Evolutionary conservation across 2,329 filamentous ascomycete species (phyloP).

Genomic region (Ascochyta viciae-villosae): DNA sequence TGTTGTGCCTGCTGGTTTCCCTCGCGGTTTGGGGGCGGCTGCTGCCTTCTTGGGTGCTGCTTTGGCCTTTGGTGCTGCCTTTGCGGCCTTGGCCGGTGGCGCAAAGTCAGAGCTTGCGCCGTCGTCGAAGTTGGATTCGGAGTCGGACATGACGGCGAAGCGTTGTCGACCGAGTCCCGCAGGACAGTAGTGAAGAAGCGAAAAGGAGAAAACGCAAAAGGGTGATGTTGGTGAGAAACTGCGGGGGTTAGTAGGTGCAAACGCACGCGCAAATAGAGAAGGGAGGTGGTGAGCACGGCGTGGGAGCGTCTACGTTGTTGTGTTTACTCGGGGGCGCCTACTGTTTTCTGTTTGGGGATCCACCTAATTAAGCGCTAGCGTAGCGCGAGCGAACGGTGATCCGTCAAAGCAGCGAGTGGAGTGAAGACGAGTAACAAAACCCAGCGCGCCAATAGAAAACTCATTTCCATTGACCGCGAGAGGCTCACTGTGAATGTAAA

Average conservation of each 20-base stretch:
- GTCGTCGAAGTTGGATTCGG: constrained; percentile 52
- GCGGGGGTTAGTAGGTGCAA: constrained; percentile 6
- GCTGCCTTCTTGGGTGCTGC: constrained; percentile 47
- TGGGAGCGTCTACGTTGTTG: constrained; percentile 10
- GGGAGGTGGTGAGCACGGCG: constrained; percentile 5
- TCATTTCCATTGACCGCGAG: too few species aligned
- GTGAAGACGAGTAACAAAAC: background rate
- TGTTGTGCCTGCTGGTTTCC: constrained; percentile 36
- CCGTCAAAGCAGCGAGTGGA: constrained; percentile 1
- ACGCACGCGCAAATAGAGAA: constrained; percentile 12
- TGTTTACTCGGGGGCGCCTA: constrained; percentile 16
- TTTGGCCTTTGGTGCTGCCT: constrained; percentile 50
- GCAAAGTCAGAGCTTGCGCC: constrained; percentile 55
- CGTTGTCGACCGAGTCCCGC: constrained; percentile 33
- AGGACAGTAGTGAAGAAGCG: constrained; percentile 23
- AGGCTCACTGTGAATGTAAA: too few species aligned
- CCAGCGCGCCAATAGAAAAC: background rate
- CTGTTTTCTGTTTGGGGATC: constrained; percentile 20
- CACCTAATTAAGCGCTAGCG: constrained; percentile 12
- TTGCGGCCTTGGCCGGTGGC: constrained; percentile 50
- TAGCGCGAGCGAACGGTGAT: constrained; percentile 3
- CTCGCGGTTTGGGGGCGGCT: constrained; percentile 42
- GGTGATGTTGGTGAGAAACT: background rate
- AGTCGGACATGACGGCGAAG: constrained; percentile 51
- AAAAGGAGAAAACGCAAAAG: constrained; percentile 14